phyloP scores from a whole-genome alignment of 805 yeast species.

The Yarrowia yakushimensis region DNA sequence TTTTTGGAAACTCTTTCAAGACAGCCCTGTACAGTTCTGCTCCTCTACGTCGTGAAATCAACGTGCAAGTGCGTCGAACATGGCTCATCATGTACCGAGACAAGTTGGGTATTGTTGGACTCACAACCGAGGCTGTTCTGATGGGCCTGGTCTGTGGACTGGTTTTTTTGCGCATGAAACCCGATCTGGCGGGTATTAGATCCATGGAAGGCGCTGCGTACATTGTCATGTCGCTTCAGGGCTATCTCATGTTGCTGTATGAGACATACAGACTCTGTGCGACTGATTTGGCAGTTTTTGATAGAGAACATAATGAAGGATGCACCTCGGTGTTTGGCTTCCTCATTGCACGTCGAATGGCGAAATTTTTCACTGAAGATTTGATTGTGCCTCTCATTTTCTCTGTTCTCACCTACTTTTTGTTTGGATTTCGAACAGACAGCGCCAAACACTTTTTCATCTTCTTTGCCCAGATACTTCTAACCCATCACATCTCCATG shows the following conservation, averaged over 20 bases:
- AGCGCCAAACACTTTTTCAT: constrained; percentile 52
- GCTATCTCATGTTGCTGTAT: constrained; percentile 53
- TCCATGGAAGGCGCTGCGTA: constrained; percentile 54
- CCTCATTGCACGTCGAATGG: constrained; percentile 59
- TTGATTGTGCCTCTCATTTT: constrained; percentile 57
- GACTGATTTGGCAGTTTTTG: constrained; percentile 52
- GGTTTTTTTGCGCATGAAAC: constrained; percentile 61
- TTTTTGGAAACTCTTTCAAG: not conserved
- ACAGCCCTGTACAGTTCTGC: constrained; percentile 37
- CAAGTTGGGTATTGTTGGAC: constrained; percentile 46
- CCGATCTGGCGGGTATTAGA: constrained; percentile 59
- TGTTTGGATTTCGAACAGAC: constrained; percentile 64
- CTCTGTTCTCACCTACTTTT: constrained; percentile 61
- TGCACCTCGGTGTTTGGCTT: constrained; percentile 66
- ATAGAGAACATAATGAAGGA: constrained; percentile 68
- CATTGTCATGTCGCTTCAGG: constrained; percentile 51
- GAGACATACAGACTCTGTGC: constrained; percentile 58
- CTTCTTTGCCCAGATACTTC: constrained; percentile 56
- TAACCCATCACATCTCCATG: constrained; percentile 56
- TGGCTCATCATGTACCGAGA: constrained; percentile 50
- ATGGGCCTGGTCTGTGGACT: constrained; percentile 69
- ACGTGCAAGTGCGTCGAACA: constrained; percentile 47
- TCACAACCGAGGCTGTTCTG: constrained; percentile 47
- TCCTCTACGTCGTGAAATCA: constrained; percentile 44
- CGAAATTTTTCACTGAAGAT: constrained; percentile 68